Evolutionary conservation across 441 rosid genomes (phyloP).

Genomic region (Syzygium syzygioides): DNA sequence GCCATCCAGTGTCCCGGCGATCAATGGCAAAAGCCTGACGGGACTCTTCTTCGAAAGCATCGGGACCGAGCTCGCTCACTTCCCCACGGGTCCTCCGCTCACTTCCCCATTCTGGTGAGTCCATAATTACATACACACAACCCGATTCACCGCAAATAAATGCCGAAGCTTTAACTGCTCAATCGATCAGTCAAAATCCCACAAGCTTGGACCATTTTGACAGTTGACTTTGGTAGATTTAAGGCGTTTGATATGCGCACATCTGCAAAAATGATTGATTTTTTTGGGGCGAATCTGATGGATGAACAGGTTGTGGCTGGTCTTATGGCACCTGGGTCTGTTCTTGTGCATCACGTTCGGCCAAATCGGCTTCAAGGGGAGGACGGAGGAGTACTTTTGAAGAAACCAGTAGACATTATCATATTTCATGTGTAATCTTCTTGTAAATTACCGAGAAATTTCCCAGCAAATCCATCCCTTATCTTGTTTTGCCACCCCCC

Average conservation of each 20-base stretch:
- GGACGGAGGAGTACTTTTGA: constrained; percentile 72
- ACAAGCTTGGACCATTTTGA: neutral
- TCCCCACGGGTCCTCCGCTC: constrained; percentile 76
- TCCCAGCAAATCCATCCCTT: neutral
- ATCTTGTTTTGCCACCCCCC: neutral
- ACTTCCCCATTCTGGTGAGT: constrained; percentile 71
- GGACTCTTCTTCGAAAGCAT: constrained; percentile 90
- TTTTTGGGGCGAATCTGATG: neutral
- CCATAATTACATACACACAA: neutral
- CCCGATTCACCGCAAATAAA: neutral
- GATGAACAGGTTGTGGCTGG: constrained; percentile 59
- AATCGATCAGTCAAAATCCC: neutral
- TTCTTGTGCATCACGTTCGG: constrained; percentile 87
- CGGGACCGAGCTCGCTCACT: constrained; percentile 82
- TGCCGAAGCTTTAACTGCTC: neutral
- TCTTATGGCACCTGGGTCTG: constrained; percentile 75
- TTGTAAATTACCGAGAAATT: neutral
- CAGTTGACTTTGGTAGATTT: neutral
- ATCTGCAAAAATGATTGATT: neutral
- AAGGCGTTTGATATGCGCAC: neutral
- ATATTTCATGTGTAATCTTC: neutral
- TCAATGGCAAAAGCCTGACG: constrained; percentile 76
- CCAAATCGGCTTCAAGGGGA: constrained; percentile 92
- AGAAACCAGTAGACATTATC: rapidly evolving
- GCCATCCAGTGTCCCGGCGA: constrained; percentile 82